Conservation (phyloP, 2,329 filamentous ascomycete species). For the Drechslerella coelobrocha region DNA sequence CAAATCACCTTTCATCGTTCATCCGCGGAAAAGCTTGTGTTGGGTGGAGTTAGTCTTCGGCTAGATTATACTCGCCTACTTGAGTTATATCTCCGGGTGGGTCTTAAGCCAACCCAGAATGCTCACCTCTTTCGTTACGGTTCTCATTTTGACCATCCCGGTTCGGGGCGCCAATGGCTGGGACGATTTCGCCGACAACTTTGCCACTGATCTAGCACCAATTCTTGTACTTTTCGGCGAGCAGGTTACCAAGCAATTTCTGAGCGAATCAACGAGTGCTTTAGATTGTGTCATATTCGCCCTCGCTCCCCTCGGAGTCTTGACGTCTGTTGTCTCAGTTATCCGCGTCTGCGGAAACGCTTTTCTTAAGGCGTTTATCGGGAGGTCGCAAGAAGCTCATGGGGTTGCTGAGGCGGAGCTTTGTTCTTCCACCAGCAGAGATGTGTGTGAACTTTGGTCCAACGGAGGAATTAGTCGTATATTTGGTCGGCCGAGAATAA, state of each 20-base stretch:
- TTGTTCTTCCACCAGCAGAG: slow-evolving; percentile 53
- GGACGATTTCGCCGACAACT: slow-evolving; percentile 32
- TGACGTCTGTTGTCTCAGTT: slow-evolving; percentile 58
- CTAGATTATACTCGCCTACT: too few species aligned
- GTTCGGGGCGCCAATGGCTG: slow-evolving; percentile 1
- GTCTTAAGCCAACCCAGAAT: too few species aligned
- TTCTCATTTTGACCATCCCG: background rate
- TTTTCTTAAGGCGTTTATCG: slow-evolving; percentile 58
- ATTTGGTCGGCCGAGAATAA: slow-evolving; percentile 54
- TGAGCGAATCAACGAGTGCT: slow-evolving; percentile 53
- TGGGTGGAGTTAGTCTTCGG: too few species aligned
- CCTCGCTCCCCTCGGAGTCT: slow-evolving; percentile 55
- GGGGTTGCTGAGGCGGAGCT: slow-evolving; percentile 54
- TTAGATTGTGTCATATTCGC: slow-evolving; percentile 52
- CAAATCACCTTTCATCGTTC: too few species aligned
- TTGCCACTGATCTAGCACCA: slow-evolving; percentile 28
- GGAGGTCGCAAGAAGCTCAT: slow-evolving; percentile 56
- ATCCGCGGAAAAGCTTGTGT: too few species aligned
- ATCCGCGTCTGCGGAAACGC: slow-evolving; percentile 56
- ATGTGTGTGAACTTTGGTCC: slow-evolving; percentile 7
- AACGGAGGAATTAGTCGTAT: slow-evolving; percentile 30
- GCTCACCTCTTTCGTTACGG: too few species aligned
- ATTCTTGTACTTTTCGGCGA: slow-evolving; percentile 56
- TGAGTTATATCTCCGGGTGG: too few species aligned
- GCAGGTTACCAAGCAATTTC: slow-evolving; percentile 56